Evolutionary conservation across 75 land plant genomes (phyloP), one percentile per base, ranked within the genome.

Genomic region (Larix kaempferi): DNA sequence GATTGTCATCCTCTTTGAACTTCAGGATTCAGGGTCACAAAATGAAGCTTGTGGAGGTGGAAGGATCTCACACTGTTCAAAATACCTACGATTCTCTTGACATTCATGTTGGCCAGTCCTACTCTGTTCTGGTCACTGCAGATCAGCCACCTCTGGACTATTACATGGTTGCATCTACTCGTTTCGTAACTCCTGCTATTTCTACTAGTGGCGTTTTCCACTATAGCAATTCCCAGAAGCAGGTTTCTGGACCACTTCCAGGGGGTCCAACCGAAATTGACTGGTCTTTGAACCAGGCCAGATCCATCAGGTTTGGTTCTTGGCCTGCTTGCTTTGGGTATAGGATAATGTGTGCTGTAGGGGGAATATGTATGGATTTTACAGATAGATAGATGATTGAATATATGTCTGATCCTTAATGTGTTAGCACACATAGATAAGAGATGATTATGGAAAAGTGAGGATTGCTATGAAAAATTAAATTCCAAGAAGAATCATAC

Each of bases 11-110:
- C 11, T 88, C 95, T 12, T 82, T 96, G 14, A 96, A 94, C 83
- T 91, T 96, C 81, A 82, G 98, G 57, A 94, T 96, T 54, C 93
- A 92, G 77, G 91, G 93, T 49, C 99, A 96, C 82, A 87, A 29
- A 59, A 77, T 96, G 84, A 82, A 83, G 78, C 78, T 96, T 12
- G 93, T 94, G 17, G 99, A 96, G 71, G 88, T 93, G 1, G 99
- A 96, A 78, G 99, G 99, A 22, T 88, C 98, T 4, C 96, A 96
- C 75, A 91, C 94, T 0, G 75, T 85, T 5, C 94, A 96, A 74
- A 92, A 80, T 64, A 79, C 41, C 22, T 94, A 90, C 78, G 77
- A 86, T n/a, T 82, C 98, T 21, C 80, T 96, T 12, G 99, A 96
- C 73, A 76, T 96, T 74, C 99, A 96, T 76, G 79, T 90, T 19